Evolutionary conservation across 2,329 filamentous ascomycete genomes (phyloP).

Genomic region (Venturia pyrina): DNA sequence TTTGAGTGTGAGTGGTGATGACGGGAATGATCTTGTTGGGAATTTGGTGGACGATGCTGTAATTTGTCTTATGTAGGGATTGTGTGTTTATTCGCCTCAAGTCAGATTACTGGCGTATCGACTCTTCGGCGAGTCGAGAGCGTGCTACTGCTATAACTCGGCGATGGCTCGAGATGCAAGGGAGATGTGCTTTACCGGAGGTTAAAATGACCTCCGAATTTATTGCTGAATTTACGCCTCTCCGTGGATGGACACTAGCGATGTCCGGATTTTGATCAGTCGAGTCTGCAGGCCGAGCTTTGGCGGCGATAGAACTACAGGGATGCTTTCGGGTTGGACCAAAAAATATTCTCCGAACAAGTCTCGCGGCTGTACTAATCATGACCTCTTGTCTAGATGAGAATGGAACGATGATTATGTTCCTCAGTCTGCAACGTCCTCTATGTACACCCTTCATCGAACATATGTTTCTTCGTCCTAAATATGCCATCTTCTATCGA

Average conservation of each 20-base stretch:
- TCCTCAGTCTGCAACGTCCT: not conserved
- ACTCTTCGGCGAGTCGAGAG: not conserved
- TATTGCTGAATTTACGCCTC: not conserved
- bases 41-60: not conserved
- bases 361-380: not conserved
- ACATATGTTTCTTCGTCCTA: not conserved
- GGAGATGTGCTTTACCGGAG: not conserved
- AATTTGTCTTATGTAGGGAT: not conserved
- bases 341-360: not conserved
- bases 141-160: not conserved
- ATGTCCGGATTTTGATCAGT: not conserved
- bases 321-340: not conserved
- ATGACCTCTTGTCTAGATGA: not conserved
- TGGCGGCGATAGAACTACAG: not conserved
- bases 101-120: not conserved
- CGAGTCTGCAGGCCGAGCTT: not conserved
- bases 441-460: not conserved
- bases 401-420: not conserved
- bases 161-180: not conserved
- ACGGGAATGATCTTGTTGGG: not conserved
- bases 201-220: not conserved
- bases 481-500: conserved; percentile 7
- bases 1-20: not conserved
- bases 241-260: not conserved
- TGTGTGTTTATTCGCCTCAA: not conserved